phyloP scores from a whole-genome alignment of 2,329 filamentous ascomycete species.

The Xylaria multiplex region DNA sequence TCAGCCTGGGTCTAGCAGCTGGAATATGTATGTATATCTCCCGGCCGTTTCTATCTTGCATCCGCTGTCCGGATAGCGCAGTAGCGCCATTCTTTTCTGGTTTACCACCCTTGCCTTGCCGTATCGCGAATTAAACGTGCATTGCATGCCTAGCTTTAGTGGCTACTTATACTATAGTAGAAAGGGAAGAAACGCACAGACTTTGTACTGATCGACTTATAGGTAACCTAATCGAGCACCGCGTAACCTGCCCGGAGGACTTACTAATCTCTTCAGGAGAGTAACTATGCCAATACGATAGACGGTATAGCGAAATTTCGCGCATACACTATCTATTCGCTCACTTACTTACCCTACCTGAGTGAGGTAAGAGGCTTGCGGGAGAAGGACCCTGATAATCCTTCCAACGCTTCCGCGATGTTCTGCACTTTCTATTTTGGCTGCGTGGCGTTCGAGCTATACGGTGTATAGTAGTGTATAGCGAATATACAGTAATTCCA shows the following conservation, averaged over 20 bases:
- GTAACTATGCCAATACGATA: constrained; percentile 1
- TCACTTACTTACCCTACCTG: not conserved
- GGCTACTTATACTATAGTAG: not conserved
- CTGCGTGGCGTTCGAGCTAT: constrained; percentile 11
- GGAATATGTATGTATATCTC: constrained; percentile 16
- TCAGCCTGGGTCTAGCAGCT: constrained; percentile 18
- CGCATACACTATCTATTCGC: not conserved
- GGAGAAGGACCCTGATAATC: constrained; percentile 33
- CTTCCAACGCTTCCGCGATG: constrained; percentile 10
- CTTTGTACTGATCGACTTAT: constrained; percentile 25
- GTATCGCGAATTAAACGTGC: constrained; percentile 36
- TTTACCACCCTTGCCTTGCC: constrained; percentile 13
- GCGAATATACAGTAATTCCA: constrained; percentile 10
- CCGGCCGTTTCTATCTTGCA: constrained; percentile 35
- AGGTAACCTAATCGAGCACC: constrained; percentile 24
- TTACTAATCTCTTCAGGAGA: constrained; percentile 22
- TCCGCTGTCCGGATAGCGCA: constrained; percentile 33
- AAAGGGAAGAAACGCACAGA: constrained; percentile 17
- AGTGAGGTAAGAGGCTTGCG: constrained; percentile 29
- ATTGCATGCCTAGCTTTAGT: constrained; percentile 32
- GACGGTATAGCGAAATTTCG: not conserved
- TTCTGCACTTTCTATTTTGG: constrained; percentile 9
- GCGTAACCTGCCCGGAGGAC: constrained; percentile 29
- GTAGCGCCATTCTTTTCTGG: constrained; percentile 19
- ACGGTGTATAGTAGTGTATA: not conserved